These are phyloP conservation scores for Ganoderma resinaceum DNA, from an alignment of 1,284 basidiomycete species.

Conservation along the genomic window DNA sequence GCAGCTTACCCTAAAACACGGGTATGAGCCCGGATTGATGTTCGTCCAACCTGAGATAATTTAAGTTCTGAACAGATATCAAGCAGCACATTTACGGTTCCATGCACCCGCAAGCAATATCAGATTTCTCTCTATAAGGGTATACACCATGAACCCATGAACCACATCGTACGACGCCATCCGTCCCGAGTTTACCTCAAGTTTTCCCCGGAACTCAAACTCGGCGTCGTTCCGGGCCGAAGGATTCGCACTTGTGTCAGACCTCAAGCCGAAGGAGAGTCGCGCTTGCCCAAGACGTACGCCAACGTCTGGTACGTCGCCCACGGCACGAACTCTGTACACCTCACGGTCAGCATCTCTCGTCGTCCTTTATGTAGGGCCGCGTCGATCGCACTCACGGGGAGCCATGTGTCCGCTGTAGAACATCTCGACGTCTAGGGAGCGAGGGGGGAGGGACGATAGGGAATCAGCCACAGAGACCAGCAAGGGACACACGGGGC, in stretches of 20 bases:
- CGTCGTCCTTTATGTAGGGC: neutral
- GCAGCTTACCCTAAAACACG: too few species aligned
- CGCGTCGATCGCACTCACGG: neutral
- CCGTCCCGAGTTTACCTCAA: too few species aligned
- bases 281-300: neutral
- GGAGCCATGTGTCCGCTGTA: slow-evolving; percentile 1
- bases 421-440: neutral
- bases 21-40: too few species aligned
- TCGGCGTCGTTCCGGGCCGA: neutral
- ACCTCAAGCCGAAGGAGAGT: neutral
- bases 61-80: too few species aligned
- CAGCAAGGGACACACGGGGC: neutral
- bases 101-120: too few species aligned
- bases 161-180: too few species aligned
- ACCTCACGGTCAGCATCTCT: neutral
- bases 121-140: too few species aligned
- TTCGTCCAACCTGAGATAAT: too few species aligned
- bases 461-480: neutral
- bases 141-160: too few species aligned
- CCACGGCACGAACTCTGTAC: neutral
- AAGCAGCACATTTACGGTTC: too few species aligned
- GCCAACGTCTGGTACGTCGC: neutral
- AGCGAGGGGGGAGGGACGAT: neutral
- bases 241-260: neutral
- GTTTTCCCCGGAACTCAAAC: too few species aligned